Evolutionary conservation across 2,329 filamentous ascomycete species (phyloP).

Genomic region (Thielaviopsis cerberus): DNA sequence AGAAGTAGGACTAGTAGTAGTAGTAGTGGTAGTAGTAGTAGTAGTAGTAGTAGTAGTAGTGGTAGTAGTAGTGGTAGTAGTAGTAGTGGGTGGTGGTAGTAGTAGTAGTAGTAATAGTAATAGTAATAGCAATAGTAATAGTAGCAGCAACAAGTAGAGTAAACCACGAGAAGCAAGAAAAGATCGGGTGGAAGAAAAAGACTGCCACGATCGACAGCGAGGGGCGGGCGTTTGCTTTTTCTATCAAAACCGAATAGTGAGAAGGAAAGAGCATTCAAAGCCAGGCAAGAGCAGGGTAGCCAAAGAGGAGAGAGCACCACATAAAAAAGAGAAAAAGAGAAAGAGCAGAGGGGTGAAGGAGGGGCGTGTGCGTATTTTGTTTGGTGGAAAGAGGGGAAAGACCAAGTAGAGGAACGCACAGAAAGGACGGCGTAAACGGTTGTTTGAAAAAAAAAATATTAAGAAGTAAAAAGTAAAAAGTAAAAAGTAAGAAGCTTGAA

Average conservation of each 20-base stretch:
- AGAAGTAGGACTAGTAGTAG: too few species aligned
- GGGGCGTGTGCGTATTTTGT: not conserved
- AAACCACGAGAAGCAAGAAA: not conserved
- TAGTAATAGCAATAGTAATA: not conserved
- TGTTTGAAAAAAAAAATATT: not conserved
- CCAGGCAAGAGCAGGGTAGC: not conserved
- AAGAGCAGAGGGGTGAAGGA: not conserved
- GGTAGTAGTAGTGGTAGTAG: not conserved
- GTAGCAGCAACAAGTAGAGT: not conserved
- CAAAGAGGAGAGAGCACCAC: not conserved
- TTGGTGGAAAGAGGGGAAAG: not conserved
- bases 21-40: conserved; percentile 12
- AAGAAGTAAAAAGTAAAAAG: not conserved
- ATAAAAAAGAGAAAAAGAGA: too few species aligned
- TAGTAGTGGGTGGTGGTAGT: too few species aligned
- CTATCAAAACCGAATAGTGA: not conserved
- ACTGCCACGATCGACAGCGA: not conserved
- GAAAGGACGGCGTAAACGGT: not conserved
- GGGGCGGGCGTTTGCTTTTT: not conserved
- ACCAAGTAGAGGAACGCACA: not conserved
- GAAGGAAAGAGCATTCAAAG: too few species aligned
- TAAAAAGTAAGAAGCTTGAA: too few species aligned
- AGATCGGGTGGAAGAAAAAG: not conserved
- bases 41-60: not conserved
- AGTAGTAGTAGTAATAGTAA: too few species aligned